phyloP scores from a whole-genome alignment of 139 green algal genomes.

The Coelastrella sp. region DNA sequence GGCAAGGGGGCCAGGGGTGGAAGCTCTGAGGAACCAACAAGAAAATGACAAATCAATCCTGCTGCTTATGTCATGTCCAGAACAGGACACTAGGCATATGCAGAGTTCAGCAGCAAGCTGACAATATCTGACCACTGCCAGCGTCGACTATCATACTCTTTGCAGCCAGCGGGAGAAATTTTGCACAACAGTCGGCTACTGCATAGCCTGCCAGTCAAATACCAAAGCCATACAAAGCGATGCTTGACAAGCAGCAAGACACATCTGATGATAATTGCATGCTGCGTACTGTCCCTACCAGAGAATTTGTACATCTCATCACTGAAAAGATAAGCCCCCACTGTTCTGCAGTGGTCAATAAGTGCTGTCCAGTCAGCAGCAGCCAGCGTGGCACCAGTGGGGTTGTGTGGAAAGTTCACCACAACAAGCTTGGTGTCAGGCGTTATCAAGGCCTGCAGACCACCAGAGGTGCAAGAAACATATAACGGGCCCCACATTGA shows the following conservation, averaged over 20 bases:
- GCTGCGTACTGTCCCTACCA: background rate
- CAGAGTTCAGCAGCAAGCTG: too few species aligned
- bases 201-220: too few species aligned
- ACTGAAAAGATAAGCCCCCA: constrained; percentile 71
- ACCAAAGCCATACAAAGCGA: background rate
- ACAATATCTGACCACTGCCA: too few species aligned
- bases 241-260: background rate
- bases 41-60: background rate
- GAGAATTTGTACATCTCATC: constrained; percentile 74
- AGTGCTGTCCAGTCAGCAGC: constrained; percentile 56
- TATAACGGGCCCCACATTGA: background rate
- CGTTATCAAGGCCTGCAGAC: background rate
- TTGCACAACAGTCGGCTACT: too few species aligned
- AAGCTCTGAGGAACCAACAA: constrained; percentile 56
- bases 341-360: constrained; percentile 38
- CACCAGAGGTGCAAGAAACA: background rate
- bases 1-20: constrained; percentile 55
- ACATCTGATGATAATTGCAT: background rate
- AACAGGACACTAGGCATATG: background rate
- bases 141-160: too few species aligned
- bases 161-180: too few species aligned
- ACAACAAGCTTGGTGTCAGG: constrained; percentile 59
- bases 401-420: constrained; percentile 92
- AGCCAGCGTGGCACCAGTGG: constrained; percentile 49
- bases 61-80: background rate